Conservation (phyloP, 1,139 yeast species). For the Meyerozyma athensensis region DNA sequence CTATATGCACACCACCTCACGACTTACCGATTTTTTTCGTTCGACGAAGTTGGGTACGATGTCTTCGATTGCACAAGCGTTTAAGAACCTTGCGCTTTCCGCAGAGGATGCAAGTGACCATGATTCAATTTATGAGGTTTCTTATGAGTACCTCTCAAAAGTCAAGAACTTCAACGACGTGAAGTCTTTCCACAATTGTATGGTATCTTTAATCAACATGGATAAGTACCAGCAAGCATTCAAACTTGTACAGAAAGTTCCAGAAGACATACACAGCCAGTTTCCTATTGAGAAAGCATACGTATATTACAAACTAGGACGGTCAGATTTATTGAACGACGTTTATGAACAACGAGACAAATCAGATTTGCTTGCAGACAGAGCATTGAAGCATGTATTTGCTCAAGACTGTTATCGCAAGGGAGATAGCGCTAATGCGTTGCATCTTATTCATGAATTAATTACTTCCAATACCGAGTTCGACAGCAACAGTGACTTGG, state of each 20-base stretch:
- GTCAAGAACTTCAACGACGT: constrained; percentile 42
- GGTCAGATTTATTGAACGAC: constrained; percentile 35
- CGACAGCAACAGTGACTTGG: constrained; percentile 50
- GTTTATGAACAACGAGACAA: constrained; percentile 26
- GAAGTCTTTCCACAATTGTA: constrained; percentile 53
- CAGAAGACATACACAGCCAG: constrained; percentile 27
- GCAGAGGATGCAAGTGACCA: constrained; percentile 28
- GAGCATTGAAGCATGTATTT: constrained; percentile 67
- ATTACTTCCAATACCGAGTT: constrained; percentile 33
- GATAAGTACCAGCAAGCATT: constrained; percentile 63
- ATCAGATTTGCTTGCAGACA: constrained; percentile 16
- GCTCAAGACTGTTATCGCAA: constrained; percentile 76
- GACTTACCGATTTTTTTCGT: neutral
- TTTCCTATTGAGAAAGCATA: constrained; percentile 61
- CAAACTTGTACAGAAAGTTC: constrained; percentile 40
- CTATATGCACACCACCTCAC: neutral
- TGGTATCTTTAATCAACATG: constrained; percentile 67
- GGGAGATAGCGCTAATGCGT: constrained; percentile 56
- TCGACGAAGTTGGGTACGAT: constrained; percentile 12
- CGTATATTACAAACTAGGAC: constrained; percentile 62
- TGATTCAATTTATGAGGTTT: constrained; percentile 36
- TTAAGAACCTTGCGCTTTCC: constrained; percentile 29
- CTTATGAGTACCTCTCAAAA: constrained; percentile 40
- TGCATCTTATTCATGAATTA: constrained; percentile 49
- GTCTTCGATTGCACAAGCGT: constrained; percentile 44